phyloP scores from a whole-genome alignment of 345 rosid species.

The Eucalyptus sp. region DNA sequence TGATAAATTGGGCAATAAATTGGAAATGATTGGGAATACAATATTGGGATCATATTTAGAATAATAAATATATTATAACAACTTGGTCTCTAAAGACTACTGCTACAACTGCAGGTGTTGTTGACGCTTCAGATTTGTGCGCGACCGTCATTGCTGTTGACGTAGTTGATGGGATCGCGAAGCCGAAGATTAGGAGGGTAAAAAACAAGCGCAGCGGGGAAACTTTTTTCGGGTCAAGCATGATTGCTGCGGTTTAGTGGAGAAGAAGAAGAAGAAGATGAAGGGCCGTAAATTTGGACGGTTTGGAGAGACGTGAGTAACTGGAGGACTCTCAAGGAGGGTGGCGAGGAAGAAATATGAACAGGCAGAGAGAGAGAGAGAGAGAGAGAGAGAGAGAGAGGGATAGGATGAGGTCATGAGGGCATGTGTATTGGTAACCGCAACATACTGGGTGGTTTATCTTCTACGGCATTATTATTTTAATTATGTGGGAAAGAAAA shows the following conservation, averaged over 20 bases:
- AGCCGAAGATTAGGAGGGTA: neutral
- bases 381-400: neutral
- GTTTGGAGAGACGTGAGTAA: neutral
- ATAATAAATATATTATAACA: no score
- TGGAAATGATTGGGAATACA: no score
- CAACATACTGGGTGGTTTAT: neutral
- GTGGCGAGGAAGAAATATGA: neutral
- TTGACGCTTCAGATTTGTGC: neutral
- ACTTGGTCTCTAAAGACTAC: slow-evolving; percentile 1
- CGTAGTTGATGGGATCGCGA: neutral
- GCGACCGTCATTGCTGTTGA: neutral
- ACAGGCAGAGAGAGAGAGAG: neutral
- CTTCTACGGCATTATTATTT: neutral
- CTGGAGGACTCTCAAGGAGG: neutral
- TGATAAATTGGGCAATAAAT: no score
- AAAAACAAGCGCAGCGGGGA: neutral
- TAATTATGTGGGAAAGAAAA: neutral
- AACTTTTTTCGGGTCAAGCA: neutral
- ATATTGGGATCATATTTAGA: no score
- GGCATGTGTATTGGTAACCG: neutral
- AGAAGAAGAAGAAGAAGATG: neutral
- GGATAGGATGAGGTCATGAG: neutral
- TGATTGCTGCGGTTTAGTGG: neutral
- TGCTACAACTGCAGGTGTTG: neutral
- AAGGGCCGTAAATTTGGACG: neutral